These are phyloP conservation scores for Lipomyces anomalus DNA, from an alignment of 805 yeast species.

Conservation along the genomic window DNA sequence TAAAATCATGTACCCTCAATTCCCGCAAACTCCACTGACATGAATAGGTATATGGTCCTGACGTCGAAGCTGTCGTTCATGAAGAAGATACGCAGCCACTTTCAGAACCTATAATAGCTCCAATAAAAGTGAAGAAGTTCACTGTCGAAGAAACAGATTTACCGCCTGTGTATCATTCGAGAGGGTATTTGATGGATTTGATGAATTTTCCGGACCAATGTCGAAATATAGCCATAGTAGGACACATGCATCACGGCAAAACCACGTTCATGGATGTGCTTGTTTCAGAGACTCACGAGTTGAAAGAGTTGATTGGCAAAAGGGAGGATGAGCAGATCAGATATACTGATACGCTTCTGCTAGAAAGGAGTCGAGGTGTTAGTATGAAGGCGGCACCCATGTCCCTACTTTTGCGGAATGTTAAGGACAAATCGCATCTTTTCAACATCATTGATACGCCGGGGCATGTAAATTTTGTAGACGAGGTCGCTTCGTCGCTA, in stretches of 20 bases:
- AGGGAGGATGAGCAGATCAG: conserved; percentile 44
- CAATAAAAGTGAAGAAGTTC: conserved; percentile 40
- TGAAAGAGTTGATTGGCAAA: conserved; percentile 28
- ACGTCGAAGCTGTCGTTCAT: conserved; percentile 59
- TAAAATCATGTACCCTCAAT: too few species aligned
- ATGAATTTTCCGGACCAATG: conserved; percentile 54
- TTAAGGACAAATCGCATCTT: conserved; percentile 49
- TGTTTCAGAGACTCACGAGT: conserved; percentile 57
- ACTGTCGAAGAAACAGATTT: conserved; percentile 47
- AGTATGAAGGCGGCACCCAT: conserved; percentile 60
- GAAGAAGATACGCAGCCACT: conserved; percentile 49
- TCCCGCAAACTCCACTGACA: too few species aligned
- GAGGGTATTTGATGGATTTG: conserved; percentile 53
- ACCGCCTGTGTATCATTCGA: conserved; percentile 57
- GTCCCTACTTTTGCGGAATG: conserved; percentile 52
- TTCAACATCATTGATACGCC: conserved; percentile 78
- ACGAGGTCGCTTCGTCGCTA: conserved; percentile 59
- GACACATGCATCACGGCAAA: conserved; percentile 80
- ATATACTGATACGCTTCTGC: conserved; percentile 64
- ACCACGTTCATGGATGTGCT: conserved; percentile 69
- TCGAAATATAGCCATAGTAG: conserved; percentile 73
- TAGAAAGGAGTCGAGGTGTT: conserved; percentile 67
- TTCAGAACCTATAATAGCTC: conserved; percentile 61
- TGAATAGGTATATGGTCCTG: conserved; percentile 53
- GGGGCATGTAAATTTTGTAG: conserved; percentile 81